phyloP scores from a whole-genome alignment of 2,329 filamentous ascomycete genomes.

The Verticillium klebahnii region DNA sequence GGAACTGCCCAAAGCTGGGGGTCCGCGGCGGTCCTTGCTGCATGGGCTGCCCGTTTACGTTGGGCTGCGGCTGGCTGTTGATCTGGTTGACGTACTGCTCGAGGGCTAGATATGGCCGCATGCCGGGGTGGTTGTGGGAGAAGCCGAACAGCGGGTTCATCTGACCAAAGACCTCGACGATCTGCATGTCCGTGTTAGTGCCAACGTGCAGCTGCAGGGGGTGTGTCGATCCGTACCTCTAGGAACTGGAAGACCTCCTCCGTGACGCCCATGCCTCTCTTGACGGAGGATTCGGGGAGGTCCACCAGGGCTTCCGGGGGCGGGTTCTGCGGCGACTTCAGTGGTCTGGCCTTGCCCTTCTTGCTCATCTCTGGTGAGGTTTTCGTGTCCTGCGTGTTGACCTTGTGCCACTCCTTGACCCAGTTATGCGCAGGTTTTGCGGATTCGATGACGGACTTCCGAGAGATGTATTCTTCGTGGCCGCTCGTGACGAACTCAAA shows the following conservation, averaged over 20 bases:
- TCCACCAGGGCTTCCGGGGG: constrained; percentile 54
- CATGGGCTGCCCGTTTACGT: constrained; percentile 45
- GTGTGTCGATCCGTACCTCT: constrained; percentile 40
- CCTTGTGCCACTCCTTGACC: constrained; percentile 60
- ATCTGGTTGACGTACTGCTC: constrained; percentile 55
- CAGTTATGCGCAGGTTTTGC: constrained; percentile 59
- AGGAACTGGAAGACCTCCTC: constrained; percentile 59
- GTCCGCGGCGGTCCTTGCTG: constrained; percentile 44
- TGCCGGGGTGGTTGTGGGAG: constrained; percentile 47
- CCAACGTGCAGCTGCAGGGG: neutral
- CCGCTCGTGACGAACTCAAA: constrained; percentile 74
- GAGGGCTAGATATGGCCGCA: constrained; percentile 54
- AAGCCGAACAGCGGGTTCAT: constrained; percentile 61
- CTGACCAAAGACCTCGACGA: constrained; percentile 62
- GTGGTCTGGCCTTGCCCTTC: constrained; percentile 53
- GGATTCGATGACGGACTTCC: constrained; percentile 57
- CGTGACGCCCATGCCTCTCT: constrained; percentile 53
- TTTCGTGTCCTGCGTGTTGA: constrained; percentile 54
- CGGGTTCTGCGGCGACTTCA: constrained; percentile 55
- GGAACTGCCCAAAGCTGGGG: constrained; percentile 52
- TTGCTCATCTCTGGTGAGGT: constrained; percentile 64
- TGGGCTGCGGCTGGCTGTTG: constrained; percentile 27
- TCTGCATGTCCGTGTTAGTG: constrained; percentile 34
- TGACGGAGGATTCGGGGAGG: constrained; percentile 55
- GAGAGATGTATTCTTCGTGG: constrained; percentile 81